Evolutionary conservation across 2,329 filamentous ascomycete genomes (phyloP).

Genomic region (Monosporascus sp.): DNA sequence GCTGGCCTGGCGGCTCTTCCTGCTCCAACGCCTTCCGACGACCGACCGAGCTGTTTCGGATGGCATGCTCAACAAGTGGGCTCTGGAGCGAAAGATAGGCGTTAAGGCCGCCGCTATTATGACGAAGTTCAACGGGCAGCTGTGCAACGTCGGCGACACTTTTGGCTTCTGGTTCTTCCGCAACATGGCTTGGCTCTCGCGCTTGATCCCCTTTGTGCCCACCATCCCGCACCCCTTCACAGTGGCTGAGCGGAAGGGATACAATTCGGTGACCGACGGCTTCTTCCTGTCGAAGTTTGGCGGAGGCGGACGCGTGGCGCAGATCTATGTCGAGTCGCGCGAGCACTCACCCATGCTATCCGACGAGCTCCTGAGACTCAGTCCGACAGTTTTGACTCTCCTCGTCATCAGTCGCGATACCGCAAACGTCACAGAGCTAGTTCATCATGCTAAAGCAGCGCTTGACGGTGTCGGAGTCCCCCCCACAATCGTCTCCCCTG

Average conservation of each 20-base stretch:
- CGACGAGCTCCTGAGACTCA: slow-evolving; percentile 12
- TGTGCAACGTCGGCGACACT: slow-evolving; percentile 17
- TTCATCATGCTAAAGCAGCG: slow-evolving; percentile 8
- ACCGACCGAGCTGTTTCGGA: slow-evolving; percentile 3
- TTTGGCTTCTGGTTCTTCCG: slow-evolving; percentile 14
- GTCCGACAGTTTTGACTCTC: slow-evolving; percentile 12
- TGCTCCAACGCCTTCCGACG: slow-evolving; percentile 11
- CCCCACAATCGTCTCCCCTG: slow-evolving; percentile 6
- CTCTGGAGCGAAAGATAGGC: slow-evolving; percentile 13
- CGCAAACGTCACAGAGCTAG: not conserved
- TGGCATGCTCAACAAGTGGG: slow-evolving; percentile 13
- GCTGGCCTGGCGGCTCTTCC: slow-evolving; percentile 28
- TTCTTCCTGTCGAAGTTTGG: slow-evolving; percentile 11
- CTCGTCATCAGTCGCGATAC: slow-evolving; percentile 6
- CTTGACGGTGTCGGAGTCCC: slow-evolving; percentile 3
- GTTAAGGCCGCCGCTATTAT: slow-evolving; percentile 14
- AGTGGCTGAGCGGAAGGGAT: slow-evolving; percentile 11
- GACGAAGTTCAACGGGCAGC: slow-evolving; percentile 14
- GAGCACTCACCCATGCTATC: slow-evolving; percentile 8
- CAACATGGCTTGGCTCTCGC: slow-evolving; percentile 7
- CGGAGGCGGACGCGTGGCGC: slow-evolving; percentile 17
- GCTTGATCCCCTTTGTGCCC: slow-evolving; percentile 8
- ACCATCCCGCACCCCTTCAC: slow-evolving; percentile 5
- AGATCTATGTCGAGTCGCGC: slow-evolving; percentile 16
- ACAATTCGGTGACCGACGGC: slow-evolving; percentile 9